phyloP scores from a whole-genome alignment of 345 rosid species.

The Rubroshorea leprosula region DNA sequence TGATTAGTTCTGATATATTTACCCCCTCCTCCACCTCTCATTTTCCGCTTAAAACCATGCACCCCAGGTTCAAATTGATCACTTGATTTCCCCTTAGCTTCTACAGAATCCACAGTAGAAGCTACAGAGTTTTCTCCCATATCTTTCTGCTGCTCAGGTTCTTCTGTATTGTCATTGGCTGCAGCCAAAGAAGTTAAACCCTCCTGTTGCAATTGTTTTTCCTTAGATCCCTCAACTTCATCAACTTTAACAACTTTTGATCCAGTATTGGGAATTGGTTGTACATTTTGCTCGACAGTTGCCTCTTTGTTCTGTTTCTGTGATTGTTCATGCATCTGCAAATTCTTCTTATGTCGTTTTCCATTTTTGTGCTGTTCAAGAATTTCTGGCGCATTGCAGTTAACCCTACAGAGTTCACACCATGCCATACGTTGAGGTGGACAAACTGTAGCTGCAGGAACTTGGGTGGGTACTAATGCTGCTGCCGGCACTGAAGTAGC shows the following conservation, averaged over 20 bases:
- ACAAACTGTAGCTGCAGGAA: constrained; percentile 20
- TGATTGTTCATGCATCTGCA: constrained; percentile 18
- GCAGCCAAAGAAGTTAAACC: constrained; percentile 9
- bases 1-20: constrained; percentile 21
- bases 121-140: constrained; percentile 7
- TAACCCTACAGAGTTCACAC: constrained; percentile 42
- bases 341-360: constrained; percentile 33
- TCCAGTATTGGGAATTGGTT: constrained; percentile 9
- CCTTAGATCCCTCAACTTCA: constrained; percentile 17
- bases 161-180: constrained; percentile 11
- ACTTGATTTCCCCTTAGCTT: constrained; percentile 17
- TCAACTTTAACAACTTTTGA: constrained; percentile 14
- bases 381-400: constrained; percentile 31
- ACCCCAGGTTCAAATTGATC: constrained; percentile 20
- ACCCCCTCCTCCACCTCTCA: constrained; percentile 25
- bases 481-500: constrained; percentile 3
- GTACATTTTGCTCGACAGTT: constrained; percentile 21
- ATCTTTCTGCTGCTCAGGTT: constrained; percentile 21
- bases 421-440: constrained; percentile 32
- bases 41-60: constrained; percentile 22
- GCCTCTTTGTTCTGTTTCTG: constrained; percentile 20
- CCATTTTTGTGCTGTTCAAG: constrained; percentile 40
- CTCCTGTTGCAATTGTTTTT: constrained; percentile 9
- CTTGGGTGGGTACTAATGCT: constrained; percentile 9
- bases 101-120: constrained; percentile 11